These are phyloP conservation scores for Physaria fendleri DNA, from an alignment of 345 rosid genomes.

Conservation along the genomic window DNA sequence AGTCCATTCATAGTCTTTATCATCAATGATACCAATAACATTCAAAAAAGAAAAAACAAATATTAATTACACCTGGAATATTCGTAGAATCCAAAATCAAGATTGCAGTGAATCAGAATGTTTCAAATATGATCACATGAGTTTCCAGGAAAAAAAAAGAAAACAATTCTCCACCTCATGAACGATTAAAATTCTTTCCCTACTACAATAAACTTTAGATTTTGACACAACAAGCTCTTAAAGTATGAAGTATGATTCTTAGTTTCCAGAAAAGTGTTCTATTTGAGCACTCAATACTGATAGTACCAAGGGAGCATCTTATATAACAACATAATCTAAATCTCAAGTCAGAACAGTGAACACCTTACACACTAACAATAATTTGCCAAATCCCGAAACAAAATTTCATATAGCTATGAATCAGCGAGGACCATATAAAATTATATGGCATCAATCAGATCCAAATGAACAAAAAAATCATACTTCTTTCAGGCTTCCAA, in stretches of 20 bases:
- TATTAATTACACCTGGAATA: neutral
- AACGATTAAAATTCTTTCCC: conserved; percentile 2
- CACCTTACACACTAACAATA: conserved; percentile 3
- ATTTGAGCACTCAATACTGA: neutral
- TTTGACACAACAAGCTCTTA: neutral
- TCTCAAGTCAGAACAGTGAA: neutral
- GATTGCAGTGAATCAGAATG: neutral
- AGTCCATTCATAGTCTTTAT: conserved; percentile 40
- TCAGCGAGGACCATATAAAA: neutral
- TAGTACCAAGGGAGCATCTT: neutral
- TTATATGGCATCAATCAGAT: conserved; percentile 8
- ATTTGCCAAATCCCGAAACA: neutral
- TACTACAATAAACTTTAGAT: neutral
- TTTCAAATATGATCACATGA: too few relatives aligned
- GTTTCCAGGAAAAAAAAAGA: too few relatives aligned
- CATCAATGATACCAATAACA: conserved; percentile 1
- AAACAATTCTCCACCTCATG: too few relatives aligned
- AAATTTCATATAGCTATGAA: neutral
- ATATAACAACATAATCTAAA: neutral
- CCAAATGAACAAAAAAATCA: neutral
- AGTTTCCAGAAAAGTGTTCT: neutral
- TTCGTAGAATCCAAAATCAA: neutral
- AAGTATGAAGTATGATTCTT: neutral
- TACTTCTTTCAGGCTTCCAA: neutral
- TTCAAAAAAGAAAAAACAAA: conserved; percentile 14